A percentile compares a stretch with the other conserved stretches of the same genome.
Conservation (phyloP, 768 basidiomycete species). For the Trametes coccinea region DNA sequence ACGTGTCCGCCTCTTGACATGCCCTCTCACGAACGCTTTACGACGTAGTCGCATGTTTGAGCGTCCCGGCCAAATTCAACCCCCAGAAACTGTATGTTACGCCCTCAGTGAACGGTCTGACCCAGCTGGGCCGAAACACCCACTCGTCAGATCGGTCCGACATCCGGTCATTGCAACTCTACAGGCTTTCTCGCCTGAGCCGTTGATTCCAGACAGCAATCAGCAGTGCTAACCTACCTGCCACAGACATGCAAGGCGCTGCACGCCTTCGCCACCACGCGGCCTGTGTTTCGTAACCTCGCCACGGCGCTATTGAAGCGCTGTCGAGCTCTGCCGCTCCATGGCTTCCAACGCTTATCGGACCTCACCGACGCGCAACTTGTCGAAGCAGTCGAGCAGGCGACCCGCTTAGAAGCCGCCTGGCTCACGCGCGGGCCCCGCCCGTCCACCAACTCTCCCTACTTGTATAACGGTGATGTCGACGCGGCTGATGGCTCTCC, state of each 20-base stretch:
- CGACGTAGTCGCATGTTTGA: no score
- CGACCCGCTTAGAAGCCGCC: slow-evolving; percentile 57
- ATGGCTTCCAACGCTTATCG: slow-evolving; percentile 66
- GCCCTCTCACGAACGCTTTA: no score
- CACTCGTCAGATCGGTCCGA: no score
- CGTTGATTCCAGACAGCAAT: neutral
- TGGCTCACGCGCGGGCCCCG: slow-evolving; percentile 62
- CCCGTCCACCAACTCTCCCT: slow-evolving; percentile 42
- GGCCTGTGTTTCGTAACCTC: slow-evolving; percentile 67
- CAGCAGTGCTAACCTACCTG: neutral
- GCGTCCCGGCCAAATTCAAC: no score
- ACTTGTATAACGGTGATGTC: slow-evolving; percentile 3
- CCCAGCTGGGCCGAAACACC: no score
- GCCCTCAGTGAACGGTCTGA: no score
- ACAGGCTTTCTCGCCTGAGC: neutral
- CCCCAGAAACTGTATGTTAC: no score
- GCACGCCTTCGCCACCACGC: slow-evolving; percentile 59
- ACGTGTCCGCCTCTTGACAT: no score
- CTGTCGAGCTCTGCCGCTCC: slow-evolving; percentile 67
- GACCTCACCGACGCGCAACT: slow-evolving; percentile 66
- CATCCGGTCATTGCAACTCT: no score
- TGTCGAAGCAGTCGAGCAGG: slow-evolving; percentile 62
- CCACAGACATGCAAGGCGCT: slow-evolving; percentile 56
- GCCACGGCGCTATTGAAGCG: slow-evolving; percentile 61
- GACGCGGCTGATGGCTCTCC: slow-evolving; percentile 20